Conservation (phyloP, 163 green algal genomes). For the Trebouxia gelatinosa region DNA sequence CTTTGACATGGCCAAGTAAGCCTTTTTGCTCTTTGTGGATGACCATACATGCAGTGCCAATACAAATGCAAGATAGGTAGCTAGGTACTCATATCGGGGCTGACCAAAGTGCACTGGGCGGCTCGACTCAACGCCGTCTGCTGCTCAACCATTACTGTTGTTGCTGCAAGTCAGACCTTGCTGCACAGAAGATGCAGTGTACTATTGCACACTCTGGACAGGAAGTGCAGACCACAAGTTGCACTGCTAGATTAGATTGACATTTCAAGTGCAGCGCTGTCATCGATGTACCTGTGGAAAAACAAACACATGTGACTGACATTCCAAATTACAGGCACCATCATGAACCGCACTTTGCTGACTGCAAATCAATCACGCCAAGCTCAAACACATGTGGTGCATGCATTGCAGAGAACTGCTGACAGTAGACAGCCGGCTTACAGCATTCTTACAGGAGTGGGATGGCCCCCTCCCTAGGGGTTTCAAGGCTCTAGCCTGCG, state of each 20-base stretch:
- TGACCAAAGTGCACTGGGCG: no score
- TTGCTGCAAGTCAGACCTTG: no score
- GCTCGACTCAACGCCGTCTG: no score
- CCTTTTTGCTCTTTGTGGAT: not conserved
- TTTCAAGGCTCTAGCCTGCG: not conserved
- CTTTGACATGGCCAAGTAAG: conserved; percentile 26
- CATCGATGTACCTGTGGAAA: no score
- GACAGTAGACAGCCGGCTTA: not conserved
- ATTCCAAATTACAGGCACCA: not conserved
- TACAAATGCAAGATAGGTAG: not conserved
- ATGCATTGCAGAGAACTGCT: not conserved
- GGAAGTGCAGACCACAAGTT: not conserved
- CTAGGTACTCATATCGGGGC: not conserved
- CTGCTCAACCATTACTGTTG: no score
- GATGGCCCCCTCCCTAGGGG: conserved; percentile 9
- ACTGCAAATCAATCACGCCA: no score
- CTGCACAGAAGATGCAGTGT: no score
- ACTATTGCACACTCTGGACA: no score
- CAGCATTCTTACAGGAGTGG: conserved; percentile 9
- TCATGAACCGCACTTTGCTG: not conserved
- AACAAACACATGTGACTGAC: not conserved
- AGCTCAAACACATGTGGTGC: not conserved
- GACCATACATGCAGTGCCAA: not conserved
- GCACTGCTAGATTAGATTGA: not conserved
- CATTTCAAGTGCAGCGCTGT: not conserved